These are phyloP conservation scores for Mikania micrantha DNA, from an alignment of 129 eudicot species.

Conservation along the genomic window DNA sequence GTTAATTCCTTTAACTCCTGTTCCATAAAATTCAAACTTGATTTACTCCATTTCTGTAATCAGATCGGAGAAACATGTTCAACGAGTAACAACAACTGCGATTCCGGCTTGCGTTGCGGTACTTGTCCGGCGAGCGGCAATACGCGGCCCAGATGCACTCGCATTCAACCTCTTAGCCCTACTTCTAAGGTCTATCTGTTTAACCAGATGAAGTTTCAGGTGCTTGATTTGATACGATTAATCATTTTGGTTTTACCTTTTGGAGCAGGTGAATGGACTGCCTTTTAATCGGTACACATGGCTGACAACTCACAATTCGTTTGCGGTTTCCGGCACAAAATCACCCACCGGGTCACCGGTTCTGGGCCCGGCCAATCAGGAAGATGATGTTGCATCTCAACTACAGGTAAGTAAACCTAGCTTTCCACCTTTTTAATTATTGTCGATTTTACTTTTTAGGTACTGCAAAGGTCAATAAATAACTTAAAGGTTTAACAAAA, in stretches of 20 bases:
- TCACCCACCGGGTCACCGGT: slow-evolving; percentile 57
- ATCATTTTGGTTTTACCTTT: neutral
- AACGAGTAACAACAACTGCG: slow-evolving; percentile 42
- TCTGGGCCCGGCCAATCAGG: slow-evolving; percentile 79
- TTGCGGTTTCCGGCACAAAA: slow-evolving; percentile 48
- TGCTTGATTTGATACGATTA: no score
- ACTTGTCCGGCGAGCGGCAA: slow-evolving; percentile 77
- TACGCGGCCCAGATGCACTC: slow-evolving; percentile 75
- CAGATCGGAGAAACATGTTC: slow-evolving; percentile 87
- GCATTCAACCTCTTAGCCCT: slow-evolving; percentile 62
- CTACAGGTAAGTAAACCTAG: slow-evolving; percentile 34
- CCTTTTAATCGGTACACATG: slow-evolving; percentile 84
- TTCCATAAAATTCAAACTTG: neutral
- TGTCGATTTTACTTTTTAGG: neutral
- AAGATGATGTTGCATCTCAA: slow-evolving; percentile 72
- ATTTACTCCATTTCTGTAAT: neutral
- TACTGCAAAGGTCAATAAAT: neutral
- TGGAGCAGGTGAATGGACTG: slow-evolving; percentile 64
- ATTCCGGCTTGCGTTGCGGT: slow-evolving; percentile 53
- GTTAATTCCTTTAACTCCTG: neutral
- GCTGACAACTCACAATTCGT: slow-evolving; percentile 93
- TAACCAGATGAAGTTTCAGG: no score
- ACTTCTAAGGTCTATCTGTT: slow-evolving; percentile 45
- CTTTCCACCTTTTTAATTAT: neutral
- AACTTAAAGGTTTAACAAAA: no score